These are phyloP conservation scores for Tuber microsphaerosporum DNA, from an alignment of 495 filamentous ascomycete species.

Conservation along the genomic window DNA sequence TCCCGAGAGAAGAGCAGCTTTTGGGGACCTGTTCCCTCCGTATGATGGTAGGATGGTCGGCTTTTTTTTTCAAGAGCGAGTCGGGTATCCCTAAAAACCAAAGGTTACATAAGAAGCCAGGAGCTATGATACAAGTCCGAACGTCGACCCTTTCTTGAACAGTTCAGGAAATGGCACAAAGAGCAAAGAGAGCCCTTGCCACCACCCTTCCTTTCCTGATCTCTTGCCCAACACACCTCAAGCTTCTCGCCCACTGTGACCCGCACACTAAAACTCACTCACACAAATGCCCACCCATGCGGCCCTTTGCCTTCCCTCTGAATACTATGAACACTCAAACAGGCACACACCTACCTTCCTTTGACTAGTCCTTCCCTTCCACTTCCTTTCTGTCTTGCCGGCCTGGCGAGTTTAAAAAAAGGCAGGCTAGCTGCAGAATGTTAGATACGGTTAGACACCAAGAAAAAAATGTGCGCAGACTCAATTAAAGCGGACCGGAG, in stretches of 20 bases:
- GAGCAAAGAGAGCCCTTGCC: not conserved
- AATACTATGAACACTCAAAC: not conserved
- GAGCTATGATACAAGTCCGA: not conserved
- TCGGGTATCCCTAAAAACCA: not conserved
- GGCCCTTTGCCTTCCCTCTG: not conserved
- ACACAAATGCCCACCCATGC: not conserved
- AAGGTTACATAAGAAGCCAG: not conserved
- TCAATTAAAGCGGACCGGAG: not conserved
- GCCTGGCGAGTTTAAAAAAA: conserved; percentile 2
- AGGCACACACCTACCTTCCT: not conserved
- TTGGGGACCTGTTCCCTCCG: not conserved
- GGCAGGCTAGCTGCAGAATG: not conserved
- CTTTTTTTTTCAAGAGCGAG: not conserved
- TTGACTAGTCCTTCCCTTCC: not conserved
- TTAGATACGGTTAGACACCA: not conserved
- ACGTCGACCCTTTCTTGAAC: not conserved
- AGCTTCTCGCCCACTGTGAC: not conserved
- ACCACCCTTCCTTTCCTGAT: not conserved
- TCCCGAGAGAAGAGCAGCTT: not conserved
- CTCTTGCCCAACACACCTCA: not conserved
- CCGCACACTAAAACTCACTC: not conserved
- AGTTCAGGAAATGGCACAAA: not conserved
- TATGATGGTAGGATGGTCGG: not conserved
- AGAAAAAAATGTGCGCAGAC: not conserved
- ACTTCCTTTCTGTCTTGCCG: not conserved